Base-by-base conservation (phyloP, 2,329 filamentous ascomycete species). In the Aspergillus fijiensis region DNA sequence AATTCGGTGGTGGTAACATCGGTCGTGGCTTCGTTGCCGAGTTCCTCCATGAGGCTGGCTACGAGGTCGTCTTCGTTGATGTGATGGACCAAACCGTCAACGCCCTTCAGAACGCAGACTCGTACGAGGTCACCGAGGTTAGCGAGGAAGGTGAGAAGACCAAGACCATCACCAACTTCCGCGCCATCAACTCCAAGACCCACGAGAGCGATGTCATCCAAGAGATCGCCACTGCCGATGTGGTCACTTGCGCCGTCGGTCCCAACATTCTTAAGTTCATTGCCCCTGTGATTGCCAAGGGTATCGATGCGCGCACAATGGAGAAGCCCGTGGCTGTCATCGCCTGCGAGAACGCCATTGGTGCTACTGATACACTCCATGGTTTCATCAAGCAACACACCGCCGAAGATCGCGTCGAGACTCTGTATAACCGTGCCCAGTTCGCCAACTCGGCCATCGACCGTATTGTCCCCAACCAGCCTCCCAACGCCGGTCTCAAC, bases 371-470 rank as follows among this genome's bases (percentile, higher is more conserved):
- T 74, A 91, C 90, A 45, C 89, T 97, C 55, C 91, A 89, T 66
- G 85, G 84, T 47, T 87, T 89, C 82, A 96, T 96, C 82, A 89
- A 89, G 76, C 81, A 87, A 65, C 89, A 95, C 81, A 91, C 92
- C 49, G 82, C 86, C 21, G 79, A 85, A 45, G 82, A 87, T 53
- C 87, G 88, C 56, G 82, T 92, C 51, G 83, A 84, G 16, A 84
- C 86, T 68, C 87, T 96, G 73, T 80, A 87, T 72, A 79, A 84
- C 68, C 90, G 92, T 70, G 93, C 93, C 53, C 87, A 90, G 68
- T 98, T 96, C 76, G 94, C 94, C 80, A 99, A 99, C 83, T 96
- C 92, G 63, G 95, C 95, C 69, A 97, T 99, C 75, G 95, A 99
- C 83, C 91, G 95, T 63, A 99, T 99, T 74, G 95, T 98, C 25